Evolutionary conservation across 2,329 filamentous ascomycete species (phyloP).

Genomic region (Neoarthrinium moseri): DNA sequence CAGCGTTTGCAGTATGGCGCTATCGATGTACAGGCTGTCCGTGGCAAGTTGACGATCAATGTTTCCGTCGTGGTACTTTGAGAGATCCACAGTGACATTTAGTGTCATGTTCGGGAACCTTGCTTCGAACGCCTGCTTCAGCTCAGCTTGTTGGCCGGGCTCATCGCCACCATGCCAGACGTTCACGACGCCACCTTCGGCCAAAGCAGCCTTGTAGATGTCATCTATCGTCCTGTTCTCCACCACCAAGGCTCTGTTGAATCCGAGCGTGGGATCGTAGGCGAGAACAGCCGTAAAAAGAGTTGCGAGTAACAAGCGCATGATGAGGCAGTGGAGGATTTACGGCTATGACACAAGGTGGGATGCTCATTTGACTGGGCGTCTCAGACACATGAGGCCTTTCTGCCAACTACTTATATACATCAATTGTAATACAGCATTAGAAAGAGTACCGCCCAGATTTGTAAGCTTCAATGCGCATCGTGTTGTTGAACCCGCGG

Average conservation of each 20-base stretch:
- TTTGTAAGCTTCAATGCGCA: too few species aligned
- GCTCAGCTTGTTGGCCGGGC: conserved; percentile 31
- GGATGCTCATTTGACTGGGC: too few species aligned
- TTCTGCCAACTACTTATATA: too few species aligned
- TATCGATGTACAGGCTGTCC: conserved; percentile 41
- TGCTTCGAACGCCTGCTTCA: conserved; percentile 43
- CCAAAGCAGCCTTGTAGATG: conserved; percentile 47
- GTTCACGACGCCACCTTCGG: conserved; percentile 44
- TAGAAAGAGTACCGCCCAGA: too few species aligned
- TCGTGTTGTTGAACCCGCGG: too few species aligned
- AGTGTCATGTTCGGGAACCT: conserved; percentile 49
- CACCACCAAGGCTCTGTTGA: conserved; percentile 18
- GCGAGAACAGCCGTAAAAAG: too few species aligned
- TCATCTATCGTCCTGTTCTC: conserved; percentile 48
- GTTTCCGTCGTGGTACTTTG: conserved; percentile 51
- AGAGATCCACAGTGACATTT: conserved; percentile 53
- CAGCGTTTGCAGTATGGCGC: conserved; percentile 46
- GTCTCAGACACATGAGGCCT: too few species aligned
- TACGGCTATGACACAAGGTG: too few species aligned
- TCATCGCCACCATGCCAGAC: conserved; percentile 51
- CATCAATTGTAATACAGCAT: too few species aligned
- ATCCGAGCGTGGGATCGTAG: conserved; percentile 25
- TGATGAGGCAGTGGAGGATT: too few species aligned
- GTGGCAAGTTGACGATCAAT: conserved; percentile 44
- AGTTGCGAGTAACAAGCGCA: too few species aligned